These are phyloP conservation scores for Pseudogymnoascus verrucosus DNA, from an alignment of 2,329 filamentous ascomycete species.

Conservation along the genomic window DNA sequence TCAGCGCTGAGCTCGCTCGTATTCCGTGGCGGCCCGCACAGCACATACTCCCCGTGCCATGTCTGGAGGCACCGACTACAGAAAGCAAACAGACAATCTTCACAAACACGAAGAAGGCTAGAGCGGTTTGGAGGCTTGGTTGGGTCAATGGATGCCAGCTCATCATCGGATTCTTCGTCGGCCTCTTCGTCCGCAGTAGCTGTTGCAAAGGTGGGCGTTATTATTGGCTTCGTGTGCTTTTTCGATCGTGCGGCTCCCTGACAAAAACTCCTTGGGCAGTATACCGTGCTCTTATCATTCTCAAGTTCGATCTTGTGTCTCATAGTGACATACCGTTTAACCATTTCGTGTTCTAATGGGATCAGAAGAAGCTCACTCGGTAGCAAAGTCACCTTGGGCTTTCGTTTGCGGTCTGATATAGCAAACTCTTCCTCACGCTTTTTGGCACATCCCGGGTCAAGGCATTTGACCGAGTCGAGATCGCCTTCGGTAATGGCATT, in stretches of 20 bases:
- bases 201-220: constrained; percentile 50
- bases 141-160: constrained; percentile 12
- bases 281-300: constrained; percentile 83
- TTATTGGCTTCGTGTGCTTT: constrained; percentile 62
- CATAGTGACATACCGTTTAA: constrained; percentile 79
- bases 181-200: constrained; percentile 46
- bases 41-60: constrained; percentile 85
- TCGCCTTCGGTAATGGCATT: constrained; percentile 81
- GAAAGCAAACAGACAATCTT: constrained; percentile 84
- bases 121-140: constrained; percentile 25
- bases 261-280: constrained; percentile 89
- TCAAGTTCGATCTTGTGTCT: constrained; percentile 92
- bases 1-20: constrained; percentile 69
- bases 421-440: constrained; percentile 33
- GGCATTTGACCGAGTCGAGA: constrained; percentile 68
- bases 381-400: constrained; percentile 60
- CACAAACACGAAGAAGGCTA: constrained; percentile 74
- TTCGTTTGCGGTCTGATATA: constrained; percentile 40
- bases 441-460: constrained; percentile 71
- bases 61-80: constrained; percentile 61
- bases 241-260: constrained; percentile 77
- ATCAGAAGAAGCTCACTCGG: constrained; percentile 80
- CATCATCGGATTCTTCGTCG: constrained; percentile 28
- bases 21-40: constrained; percentile 59
- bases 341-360: constrained; percentile 59